Evolutionary conservation across 768 basidiomycete species (phyloP).

Genomic region (Suillus decipiens): DNA sequence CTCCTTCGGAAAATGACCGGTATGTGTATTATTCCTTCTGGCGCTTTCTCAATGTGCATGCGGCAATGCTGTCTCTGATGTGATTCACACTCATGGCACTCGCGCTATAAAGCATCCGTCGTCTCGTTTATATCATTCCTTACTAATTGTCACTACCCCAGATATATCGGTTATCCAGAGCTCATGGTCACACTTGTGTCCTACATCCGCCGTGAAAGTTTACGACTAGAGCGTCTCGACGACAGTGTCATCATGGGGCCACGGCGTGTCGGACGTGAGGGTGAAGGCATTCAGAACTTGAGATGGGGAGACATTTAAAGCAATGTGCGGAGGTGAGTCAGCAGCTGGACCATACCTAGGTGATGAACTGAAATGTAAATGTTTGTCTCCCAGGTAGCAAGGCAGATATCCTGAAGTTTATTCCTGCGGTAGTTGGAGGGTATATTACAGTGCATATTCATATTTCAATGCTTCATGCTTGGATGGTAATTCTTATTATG

Average conservation of each 20-base stretch:
- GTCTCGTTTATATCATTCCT: neutral
- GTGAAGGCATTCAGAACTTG: slow-evolving; percentile 32
- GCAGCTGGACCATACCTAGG: no score
- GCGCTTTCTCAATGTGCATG: neutral
- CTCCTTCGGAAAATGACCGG: slow-evolving; percentile 46
- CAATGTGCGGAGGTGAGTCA: neutral
- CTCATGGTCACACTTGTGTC: slow-evolving; percentile 69
- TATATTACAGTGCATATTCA: neutral
- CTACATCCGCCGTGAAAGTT: slow-evolving; percentile 74
- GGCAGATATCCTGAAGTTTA: neutral
- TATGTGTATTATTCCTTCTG: slow-evolving; percentile 14
- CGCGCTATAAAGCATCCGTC: neutral
- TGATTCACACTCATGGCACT: neutral
- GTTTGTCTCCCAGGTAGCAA: neutral
- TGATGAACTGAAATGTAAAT: no score
- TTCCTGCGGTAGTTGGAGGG: neutral
- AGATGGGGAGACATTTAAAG: slow-evolving; percentile 22
- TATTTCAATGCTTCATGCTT: neutral
- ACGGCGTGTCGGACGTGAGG: slow-evolving; percentile 33
- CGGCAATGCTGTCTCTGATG: neutral
- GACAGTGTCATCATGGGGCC: slow-evolving; percentile 42
- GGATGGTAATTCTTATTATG: neutral
- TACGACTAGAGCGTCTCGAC: slow-evolving; percentile 58
- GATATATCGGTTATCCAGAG: slow-evolving; percentile 74
- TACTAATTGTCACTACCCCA: slow-evolving; percentile 34